Evolutionary conservation across 1,284 basidiomycete genomes (phyloP).

Genomic region (Malassezia brasiliensis): DNA sequence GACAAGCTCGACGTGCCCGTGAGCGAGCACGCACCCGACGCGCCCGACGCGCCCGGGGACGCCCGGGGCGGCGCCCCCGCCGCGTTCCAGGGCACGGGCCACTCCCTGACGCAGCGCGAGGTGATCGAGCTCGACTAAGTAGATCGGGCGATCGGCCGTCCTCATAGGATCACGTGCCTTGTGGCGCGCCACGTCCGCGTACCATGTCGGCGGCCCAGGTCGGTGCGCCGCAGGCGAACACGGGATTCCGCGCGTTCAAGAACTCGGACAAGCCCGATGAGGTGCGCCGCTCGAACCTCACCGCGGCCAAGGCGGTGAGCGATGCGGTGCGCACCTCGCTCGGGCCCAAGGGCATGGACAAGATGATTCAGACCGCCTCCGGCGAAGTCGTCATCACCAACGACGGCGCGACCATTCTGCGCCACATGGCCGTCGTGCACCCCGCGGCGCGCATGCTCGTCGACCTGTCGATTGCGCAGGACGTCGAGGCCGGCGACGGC

Average conservation of each 20-base stretch:
- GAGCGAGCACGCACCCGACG: slow-evolving; percentile 3
- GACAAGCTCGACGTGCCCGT: slow-evolving; percentile 32
- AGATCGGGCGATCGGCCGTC: neutral
- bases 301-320: slow-evolving; percentile 66
- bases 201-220: neutral
- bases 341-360: slow-evolving; percentile 98
- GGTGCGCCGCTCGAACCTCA: slow-evolving; percentile 43
- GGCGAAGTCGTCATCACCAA: slow-evolving; percentile 98
- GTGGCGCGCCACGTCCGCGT: neutral
- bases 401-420: slow-evolving; percentile 95
- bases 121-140: slow-evolving; percentile 33
- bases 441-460: slow-evolving; percentile 95
- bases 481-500: slow-evolving; percentile 96
- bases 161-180: neutral
- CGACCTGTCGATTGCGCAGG: slow-evolving; percentile 93
- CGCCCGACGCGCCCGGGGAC: slow-evolving; percentile 12
- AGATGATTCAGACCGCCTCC: slow-evolving; percentile 97
- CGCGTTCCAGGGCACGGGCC: slow-evolving; percentile 10
- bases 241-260: slow-evolving; percentile 38
- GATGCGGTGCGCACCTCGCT: slow-evolving; percentile 94
- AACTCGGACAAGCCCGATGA: slow-evolving; percentile 49
- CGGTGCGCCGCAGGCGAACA: slow-evolving; percentile 9
- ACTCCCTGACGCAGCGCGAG: slow-evolving; percentile 16
- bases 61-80: neutral
- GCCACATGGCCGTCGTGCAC: slow-evolving; percentile 93